phyloP scores from a whole-genome alignment of 2,329 filamentous ascomycete species.

The Sporothrix brasiliensis region DNA sequence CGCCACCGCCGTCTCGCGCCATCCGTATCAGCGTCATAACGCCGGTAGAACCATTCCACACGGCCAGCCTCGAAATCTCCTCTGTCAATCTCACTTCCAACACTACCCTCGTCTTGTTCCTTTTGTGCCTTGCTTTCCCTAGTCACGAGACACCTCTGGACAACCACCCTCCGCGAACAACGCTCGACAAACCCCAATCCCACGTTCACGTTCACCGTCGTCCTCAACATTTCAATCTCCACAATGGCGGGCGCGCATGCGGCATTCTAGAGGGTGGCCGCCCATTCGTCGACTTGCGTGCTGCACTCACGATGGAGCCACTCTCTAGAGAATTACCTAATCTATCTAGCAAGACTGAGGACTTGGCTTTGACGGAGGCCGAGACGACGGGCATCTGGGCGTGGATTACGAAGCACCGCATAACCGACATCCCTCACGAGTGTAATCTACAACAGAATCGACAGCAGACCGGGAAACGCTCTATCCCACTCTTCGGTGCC shows the following conservation, averaged over 20 bases:
- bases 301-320: slow-evolving; percentile 58
- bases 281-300: slow-evolving; percentile 44
- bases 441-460: background rate
- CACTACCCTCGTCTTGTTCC: background rate
- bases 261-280: slow-evolving; percentile 60
- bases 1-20: slow-evolving; percentile 14
- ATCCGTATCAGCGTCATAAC: background rate
- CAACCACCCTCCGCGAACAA: background rate
- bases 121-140: background rate
- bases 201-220: background rate
- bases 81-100: background rate
- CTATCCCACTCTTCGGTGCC: background rate
- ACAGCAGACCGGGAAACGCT: background rate
- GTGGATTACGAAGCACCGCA: background rate
- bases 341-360: slow-evolving; percentile 5
- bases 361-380: background rate
- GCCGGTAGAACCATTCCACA: background rate
- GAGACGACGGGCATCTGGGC: background rate
- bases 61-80: slow-evolving; percentile 16
- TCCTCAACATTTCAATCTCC: slow-evolving; percentile 18
- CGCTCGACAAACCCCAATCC: background rate
- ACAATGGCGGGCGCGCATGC: slow-evolving; percentile 51
- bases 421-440: background rate
- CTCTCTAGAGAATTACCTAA: slow-evolving; percentile 46
- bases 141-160: background rate